Evolutionary conservation across 306 rosid species (phyloP), one percentile per base, ranked within the genome.

Genomic region (Delonix regia): DNA sequence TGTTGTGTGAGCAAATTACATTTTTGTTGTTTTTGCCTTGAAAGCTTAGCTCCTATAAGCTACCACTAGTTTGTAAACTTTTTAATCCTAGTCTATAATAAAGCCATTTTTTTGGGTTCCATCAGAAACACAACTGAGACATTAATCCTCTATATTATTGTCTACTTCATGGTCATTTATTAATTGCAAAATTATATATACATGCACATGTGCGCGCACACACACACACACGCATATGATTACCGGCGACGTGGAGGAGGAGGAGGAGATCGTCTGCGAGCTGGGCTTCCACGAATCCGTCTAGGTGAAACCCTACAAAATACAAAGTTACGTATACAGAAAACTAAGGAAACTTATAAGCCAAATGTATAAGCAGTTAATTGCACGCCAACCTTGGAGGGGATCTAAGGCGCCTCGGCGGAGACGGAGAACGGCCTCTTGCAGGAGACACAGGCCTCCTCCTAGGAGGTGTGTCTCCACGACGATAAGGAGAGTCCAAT

Each of bases 201-300:
- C 9, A 38, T 5, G 5, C 33, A 30, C 33, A 30, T 4, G 4
- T 4, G 4, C 33, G 4, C 4, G 5, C n/a, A n/a, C n/a, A 38
- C 5, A 38, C 6, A 38, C 3, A 38, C 9, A 38, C 6, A 34
- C 10, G n/a, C 18, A 63, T 34, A 44, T 3, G 49, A 8, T 69
- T 96, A 96, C 99, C 98, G 93, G 86, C 97, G 99, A 77, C 97
- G 82, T 10, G 93, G 94, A 78, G 88, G 94, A 61, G 94, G 94
- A 61, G 94, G 97, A 69, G 97, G 98, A 55, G 96, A 89, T 25
- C 98, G 98, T 69, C 98, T 90, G 30, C 99, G 92, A 77, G 80
- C 77, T 10, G 98, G 97, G 77, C 97, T 96, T 70, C 94, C 97
- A 78, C 94, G 98, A 60, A 91, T 72, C 84, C 98, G 90, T 91